Evolutionary conservation across 2,329 filamentous ascomycete species (phyloP).

Genomic region (Claviceps sp.): DNA sequence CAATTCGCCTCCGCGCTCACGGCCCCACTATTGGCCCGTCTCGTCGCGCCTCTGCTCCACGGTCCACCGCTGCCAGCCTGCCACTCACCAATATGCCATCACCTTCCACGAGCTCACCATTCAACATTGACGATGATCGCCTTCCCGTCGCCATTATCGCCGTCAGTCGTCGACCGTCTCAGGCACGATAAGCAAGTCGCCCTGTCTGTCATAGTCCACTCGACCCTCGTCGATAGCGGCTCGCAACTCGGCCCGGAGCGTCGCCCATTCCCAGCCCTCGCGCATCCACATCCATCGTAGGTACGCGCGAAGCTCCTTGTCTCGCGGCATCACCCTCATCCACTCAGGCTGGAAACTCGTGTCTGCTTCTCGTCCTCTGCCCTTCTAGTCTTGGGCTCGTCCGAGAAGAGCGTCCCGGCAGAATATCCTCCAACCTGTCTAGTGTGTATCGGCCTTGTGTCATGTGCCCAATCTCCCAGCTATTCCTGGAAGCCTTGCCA

Average conservation of each 20-base stretch:
- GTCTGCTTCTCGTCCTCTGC: slow-evolving; percentile 31
- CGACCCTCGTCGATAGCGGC: slow-evolving; percentile 43
- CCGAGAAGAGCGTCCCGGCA: slow-evolving; percentile 68
- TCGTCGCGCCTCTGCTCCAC: no score
- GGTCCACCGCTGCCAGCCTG: no score
- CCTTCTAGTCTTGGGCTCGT: slow-evolving; percentile 52
- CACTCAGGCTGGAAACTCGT: slow-evolving; percentile 65
- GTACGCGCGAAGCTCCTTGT: slow-evolving; percentile 83
- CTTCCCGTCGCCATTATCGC: neutral
- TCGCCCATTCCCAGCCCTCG: slow-evolving; percentile 62
- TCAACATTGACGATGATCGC: no score
- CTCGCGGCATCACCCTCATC: slow-evolving; percentile 70
- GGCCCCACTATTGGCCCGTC: no score
- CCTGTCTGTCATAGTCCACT: slow-evolving; percentile 40
- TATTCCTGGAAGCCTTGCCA: slow-evolving; percentile 18
- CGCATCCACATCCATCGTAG: slow-evolving; percentile 86
- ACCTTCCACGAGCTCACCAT: no score
- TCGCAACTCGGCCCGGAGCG: slow-evolving; percentile 39
- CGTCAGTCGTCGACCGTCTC: slow-evolving; percentile 6
- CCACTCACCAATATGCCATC: no score
- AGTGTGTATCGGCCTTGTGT: slow-evolving; percentile 72
- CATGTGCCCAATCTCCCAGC: slow-evolving; percentile 78
- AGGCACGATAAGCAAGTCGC: slow-evolving; percentile 29
- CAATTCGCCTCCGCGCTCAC: no score
- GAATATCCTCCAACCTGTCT: slow-evolving; percentile 89